These are phyloP conservation scores for Fusarium sp. DNA, from an alignment of 2,329 filamentous ascomycete genomes.

Conservation along the genomic window DNA sequence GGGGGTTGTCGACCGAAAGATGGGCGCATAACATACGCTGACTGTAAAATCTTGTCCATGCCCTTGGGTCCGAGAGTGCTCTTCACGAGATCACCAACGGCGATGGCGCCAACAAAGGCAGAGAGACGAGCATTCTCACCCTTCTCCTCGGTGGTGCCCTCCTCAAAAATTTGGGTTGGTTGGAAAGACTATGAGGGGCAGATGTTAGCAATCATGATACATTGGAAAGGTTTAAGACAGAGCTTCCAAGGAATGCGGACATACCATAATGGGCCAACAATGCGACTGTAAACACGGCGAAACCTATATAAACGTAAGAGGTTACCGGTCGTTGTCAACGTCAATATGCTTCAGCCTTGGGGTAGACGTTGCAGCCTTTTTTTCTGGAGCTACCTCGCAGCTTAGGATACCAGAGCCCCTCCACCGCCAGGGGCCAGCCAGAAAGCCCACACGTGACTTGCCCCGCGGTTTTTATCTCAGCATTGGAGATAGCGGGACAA, in stretches of 20 bases:
- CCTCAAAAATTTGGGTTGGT: conserved; percentile 97
- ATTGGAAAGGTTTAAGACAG: not conserved
- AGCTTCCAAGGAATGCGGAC: not conserved
- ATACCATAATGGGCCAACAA: conserved; percentile 45
- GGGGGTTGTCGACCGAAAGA: conserved; percentile 26
- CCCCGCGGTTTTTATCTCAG: conserved; percentile 50
- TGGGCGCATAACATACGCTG: conserved; percentile 74
- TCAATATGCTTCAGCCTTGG: conserved; percentile 48
- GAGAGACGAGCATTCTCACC: conserved; percentile 98
- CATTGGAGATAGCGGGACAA: conserved; percentile 43
- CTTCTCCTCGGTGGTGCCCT: conserved; percentile 97
- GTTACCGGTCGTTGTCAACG: conserved; percentile 44
- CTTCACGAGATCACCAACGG: conserved; percentile 97
- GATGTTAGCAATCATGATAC: conserved; percentile 36
- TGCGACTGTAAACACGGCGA: conserved; percentile 39
- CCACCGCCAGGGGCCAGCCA: conserved; percentile 40
- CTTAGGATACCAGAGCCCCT: conserved; percentile 44
- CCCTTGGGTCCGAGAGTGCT: conserved; percentile 97
- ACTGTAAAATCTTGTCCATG: conserved; percentile 99
- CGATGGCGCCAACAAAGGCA: conserved; percentile 98
- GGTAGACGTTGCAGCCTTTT: conserved; percentile 48
- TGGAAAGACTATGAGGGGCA: conserved; percentile 70
- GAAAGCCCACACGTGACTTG: conserved; percentile 55
- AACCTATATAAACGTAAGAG: conserved; percentile 39
- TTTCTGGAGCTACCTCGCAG: conserved; percentile 48